These are phyloP conservation scores for Colletotrichum shisoi DNA, from an alignment of 2,329 filamentous ascomycete species.

Conservation along the genomic window DNA sequence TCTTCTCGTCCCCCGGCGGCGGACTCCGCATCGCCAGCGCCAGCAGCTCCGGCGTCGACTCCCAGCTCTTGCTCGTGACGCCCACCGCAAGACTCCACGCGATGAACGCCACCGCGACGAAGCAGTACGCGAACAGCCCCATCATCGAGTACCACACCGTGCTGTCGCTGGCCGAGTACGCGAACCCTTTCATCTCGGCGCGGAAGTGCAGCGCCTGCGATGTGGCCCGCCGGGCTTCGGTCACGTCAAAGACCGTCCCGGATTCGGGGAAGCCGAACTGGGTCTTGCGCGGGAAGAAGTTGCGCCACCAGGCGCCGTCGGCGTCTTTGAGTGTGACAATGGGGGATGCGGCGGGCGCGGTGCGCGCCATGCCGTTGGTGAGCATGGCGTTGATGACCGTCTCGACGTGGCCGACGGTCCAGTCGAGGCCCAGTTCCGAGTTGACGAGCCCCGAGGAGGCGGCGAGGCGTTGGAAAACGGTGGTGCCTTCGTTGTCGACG, in stretches of 20 bases:
- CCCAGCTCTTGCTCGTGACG: constrained; percentile 14
- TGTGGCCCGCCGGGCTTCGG: no score
- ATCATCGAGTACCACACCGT: constrained; percentile 1
- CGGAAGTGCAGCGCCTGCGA: constrained; percentile 6
- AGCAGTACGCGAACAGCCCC: constrained; percentile 10
- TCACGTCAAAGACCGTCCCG: constrained; percentile 5
- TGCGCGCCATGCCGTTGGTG: constrained; percentile 17
- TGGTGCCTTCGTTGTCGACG: neutral
- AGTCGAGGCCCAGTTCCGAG: neutral
- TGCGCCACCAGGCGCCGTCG: constrained; percentile 19
- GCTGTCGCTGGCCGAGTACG: neutral
- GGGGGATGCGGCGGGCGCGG: neutral
- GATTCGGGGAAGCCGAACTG: neutral
- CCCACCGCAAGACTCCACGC: constrained; percentile 1
- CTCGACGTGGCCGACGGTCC: constrained; percentile 12
- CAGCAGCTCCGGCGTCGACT: constrained; percentile 14
- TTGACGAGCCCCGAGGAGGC: neutral
- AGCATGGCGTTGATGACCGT: constrained; percentile 24
- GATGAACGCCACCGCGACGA: constrained; percentile 4
- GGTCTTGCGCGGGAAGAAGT: constrained; percentile 8
- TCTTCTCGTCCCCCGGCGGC: neutral
- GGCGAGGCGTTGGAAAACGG: constrained; percentile 20
- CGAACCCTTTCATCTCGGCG: neutral
- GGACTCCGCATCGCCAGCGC: constrained; percentile 24
- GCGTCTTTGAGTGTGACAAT: neutral